Percentiles rank a stretch among this genome's conserved stretches.
These are phyloP conservation scores for Coprinellus micaceus DNA, from an alignment of 768 basidiomycete species.

Conservation along the genomic window DNA sequence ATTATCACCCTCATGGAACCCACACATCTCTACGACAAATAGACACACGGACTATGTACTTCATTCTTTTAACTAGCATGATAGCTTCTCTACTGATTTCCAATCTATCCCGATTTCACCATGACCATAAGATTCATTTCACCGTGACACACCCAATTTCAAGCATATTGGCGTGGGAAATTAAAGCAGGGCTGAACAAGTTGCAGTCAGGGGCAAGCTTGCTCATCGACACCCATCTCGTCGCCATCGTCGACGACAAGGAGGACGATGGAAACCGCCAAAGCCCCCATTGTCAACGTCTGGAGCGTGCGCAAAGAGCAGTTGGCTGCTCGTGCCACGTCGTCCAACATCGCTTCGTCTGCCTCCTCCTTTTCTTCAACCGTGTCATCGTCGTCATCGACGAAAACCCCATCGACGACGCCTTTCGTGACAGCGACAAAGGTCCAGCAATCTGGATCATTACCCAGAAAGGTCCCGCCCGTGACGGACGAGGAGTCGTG, in stretches of 20 bases:
- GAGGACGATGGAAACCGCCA: constrained; percentile 4
- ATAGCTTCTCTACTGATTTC: too few relatives aligned
- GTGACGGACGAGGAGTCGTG: constrained; percentile 8
- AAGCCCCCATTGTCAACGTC: constrained; percentile 18
- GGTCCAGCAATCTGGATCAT: too few relatives aligned
- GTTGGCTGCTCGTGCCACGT: constrained; percentile 21
- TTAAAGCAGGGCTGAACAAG: neutral
- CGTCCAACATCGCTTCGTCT: neutral
- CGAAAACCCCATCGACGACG: neutral
- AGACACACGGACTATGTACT: too few relatives aligned
- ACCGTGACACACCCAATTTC: neutral
- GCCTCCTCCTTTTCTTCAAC: constrained; percentile 8
- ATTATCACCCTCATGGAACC: too few relatives aligned
- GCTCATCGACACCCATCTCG: constrained; percentile 12
- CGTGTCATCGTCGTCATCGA: constrained; percentile 2
- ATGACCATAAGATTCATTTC: too few relatives aligned
- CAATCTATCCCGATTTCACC: too few relatives aligned
- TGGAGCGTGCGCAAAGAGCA: constrained; percentile 25
- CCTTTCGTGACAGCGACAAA: too few relatives aligned
- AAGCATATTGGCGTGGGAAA: neutral
- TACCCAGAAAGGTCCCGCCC: constrained; percentile 24
- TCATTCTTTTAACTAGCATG: too few relatives aligned
- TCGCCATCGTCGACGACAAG: constrained; percentile 9
- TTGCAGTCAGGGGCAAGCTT: neutral
- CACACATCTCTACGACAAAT: too few relatives aligned